phyloP scores from a whole-genome alignment of 1,284 basidiomycete genomes.

The Moesziomyces sp. region DNA sequence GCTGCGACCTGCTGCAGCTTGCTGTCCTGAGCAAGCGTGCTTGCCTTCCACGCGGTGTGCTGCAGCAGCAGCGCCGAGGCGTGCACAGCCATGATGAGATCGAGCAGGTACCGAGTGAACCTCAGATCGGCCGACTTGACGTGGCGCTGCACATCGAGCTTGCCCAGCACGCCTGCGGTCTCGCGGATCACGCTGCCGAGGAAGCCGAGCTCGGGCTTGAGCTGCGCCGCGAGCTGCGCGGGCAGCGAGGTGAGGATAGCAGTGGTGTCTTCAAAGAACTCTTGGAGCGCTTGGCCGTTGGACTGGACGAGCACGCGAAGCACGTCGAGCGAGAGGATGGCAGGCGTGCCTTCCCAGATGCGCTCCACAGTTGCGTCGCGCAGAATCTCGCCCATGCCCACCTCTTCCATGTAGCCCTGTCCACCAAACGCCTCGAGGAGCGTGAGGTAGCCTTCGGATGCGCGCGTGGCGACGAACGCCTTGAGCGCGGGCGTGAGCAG shows the following conservation, averaged over 20 bases:
- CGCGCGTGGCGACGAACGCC: conserved; percentile 77
- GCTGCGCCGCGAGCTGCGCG: background rate
- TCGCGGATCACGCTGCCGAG: conserved; percentile 8
- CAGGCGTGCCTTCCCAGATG: conserved; percentile 78
- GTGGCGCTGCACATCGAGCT: conserved; percentile 23
- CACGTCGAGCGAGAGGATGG: conserved; percentile 77
- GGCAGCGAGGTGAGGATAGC: conserved; percentile 22
- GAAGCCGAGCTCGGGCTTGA: conserved; percentile 19
- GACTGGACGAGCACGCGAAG: conserved; percentile 71
- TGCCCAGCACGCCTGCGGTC: conserved; percentile 7
- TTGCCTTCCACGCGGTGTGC: conserved; percentile 39
- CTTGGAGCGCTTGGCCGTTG: conserved; percentile 68
- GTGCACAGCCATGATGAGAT: conserved; percentile 41
- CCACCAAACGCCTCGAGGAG: conserved; percentile 81
- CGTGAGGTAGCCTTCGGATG: conserved; percentile 76
- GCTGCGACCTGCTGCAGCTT: conserved; percentile 27
- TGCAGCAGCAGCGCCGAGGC: conserved; percentile 39
- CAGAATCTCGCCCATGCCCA: conserved; percentile 69
- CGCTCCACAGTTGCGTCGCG: conserved; percentile 79
- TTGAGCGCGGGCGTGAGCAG: conserved; percentile 79
- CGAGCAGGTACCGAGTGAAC: conserved; percentile 38
- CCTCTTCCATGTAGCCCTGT: conserved; percentile 85
- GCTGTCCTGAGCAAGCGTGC: background rate
- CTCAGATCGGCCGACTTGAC: conserved; percentile 31
- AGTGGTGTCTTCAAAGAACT: conserved; percentile 68